Base-by-base conservation (phyloP, 2,329 filamentous ascomycete species). In the Diaporthe batatas region DNA sequence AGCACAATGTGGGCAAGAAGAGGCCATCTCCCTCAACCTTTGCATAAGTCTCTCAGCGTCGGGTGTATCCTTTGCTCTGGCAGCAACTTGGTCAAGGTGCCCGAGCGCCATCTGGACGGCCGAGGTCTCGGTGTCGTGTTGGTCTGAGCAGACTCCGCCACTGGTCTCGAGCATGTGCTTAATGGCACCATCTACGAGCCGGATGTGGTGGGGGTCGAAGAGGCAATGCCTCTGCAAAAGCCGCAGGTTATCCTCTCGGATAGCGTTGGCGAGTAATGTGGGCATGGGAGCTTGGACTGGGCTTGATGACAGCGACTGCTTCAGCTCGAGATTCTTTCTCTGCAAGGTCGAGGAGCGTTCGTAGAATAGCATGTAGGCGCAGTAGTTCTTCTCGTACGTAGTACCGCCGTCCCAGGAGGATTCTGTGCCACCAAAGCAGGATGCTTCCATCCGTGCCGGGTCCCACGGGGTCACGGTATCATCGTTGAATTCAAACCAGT, bases 321-420 rank as follows among this genome's bases (percentile, higher is more conserved):
- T 79, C 76, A 90, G 83, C 2, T 81, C 77, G 36, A 86, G 82
- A 76, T 89, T 86, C 73, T 89, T 87, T 21, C 82, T 81, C 23
- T 86, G 84, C 71, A 95, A 86, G 6, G 90, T 89, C 0, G 91
- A 91, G 4, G 91, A 89, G 64, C 96, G 91, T 81, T 98, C 93
- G 81, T 99, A 99, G 81, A 99, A 98, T 11, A 99, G 88, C 94
- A 99, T 98, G 81, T 99, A 99, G 16, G 96, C 96, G 80, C 94
- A 98, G 85, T 92, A 92, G 6, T 89, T 88, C 81, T 95, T 96
- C 77, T 91, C 89, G 75, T 88, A 90, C 0, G 85, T 76, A 23
- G 86, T 80, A 73, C 84, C 83, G 77, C 84, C 82, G 74, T 88
- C 83, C 78, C 86, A 84, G 75, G 87, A 77, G 73, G 83, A 76